Evolutionary conservation across 2,329 filamentous ascomycete species (phyloP).

Genomic region (Monosporascus sp.): DNA sequence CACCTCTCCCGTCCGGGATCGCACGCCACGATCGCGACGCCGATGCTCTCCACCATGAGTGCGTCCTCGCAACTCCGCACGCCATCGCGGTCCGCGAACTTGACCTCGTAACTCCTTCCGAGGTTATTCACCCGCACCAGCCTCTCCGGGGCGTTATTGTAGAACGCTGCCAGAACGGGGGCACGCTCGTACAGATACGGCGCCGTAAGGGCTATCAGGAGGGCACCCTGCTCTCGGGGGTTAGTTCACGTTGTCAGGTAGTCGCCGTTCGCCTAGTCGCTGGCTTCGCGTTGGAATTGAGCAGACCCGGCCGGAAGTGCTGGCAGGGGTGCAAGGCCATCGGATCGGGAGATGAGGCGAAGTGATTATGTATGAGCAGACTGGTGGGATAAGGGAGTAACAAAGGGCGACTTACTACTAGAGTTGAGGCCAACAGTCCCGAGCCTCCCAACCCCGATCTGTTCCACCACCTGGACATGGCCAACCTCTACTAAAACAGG

Average conservation of each 20-base stretch:
- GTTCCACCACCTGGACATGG: too few species aligned
- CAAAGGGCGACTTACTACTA: too few species aligned
- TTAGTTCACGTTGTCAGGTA: neutral
- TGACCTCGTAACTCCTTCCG: slow-evolving; percentile 19
- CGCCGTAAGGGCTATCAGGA: neutral
- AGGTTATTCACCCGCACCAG: slow-evolving; percentile 22
- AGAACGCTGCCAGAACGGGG: neutral
- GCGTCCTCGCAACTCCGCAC: slow-evolving; percentile 35
- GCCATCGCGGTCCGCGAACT: slow-evolving; percentile 25
- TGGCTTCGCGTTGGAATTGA: too few species aligned
- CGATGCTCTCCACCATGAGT: slow-evolving; percentile 28
- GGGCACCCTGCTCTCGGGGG: neutral
- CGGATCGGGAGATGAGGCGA: too few species aligned
- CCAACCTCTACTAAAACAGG: too few species aligned
- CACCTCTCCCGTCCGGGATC: slow-evolving; percentile 33
- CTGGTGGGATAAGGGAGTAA: too few species aligned
- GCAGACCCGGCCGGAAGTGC: too few species aligned
- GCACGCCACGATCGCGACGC: slow-evolving; percentile 31
- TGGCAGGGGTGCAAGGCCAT: too few species aligned
- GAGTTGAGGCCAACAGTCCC: too few species aligned
- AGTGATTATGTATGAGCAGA: too few species aligned
- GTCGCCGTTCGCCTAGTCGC: too few species aligned
- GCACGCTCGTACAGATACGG: neutral
- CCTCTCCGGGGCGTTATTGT: slow-evolving; percentile 23
- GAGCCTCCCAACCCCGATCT: too few species aligned